Base-by-base conservation (phyloP, 1,284 basidiomycete species). In the Malassezia sp. region DNA sequence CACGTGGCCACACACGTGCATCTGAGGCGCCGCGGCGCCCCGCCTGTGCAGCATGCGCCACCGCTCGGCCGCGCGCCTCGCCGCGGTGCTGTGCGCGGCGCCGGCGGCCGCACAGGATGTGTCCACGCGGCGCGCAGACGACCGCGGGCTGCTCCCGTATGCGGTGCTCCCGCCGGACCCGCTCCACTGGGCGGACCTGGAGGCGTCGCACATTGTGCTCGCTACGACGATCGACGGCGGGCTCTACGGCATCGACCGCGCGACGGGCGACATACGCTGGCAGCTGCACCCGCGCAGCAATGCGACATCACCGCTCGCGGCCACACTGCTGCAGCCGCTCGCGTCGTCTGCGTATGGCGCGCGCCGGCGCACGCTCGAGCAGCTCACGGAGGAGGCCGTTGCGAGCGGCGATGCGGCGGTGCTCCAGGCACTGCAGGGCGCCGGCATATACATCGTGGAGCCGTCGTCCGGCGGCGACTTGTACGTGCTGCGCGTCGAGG, bases 201-300 rank as follows among this genome's bases (percentile, higher is more conserved):
- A 80, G 24, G 73, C 87, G 4, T 71, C 85, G 53, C 82, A 86
- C 62, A 77, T 84, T 34, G 80, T 87, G 36, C 76, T 91, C 10
- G 78, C 87, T 11, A 83, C 87, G 3, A 84, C 84, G 7, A 79
- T 90, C n/a, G 88, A 91, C 70, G 88, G 87, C 20, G 83, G 81
- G 51, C 80, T 91, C 36, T 85, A 88, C 73, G 87, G 84, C 0
- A 74, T 91, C 52, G 84, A 87, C 65, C 75, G 88, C 47, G 79
- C 80, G 0, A 81, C 81, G 0, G 88, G 88, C 20, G 46, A 42
- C 5, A 48, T 42, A 35, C 52, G 62, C 17, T 69, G 67, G 67
- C 46, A 52, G 3, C 41, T 69, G 15, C 37, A 27, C 14, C 33
- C 27, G 18, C 35, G 30, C 9, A 29, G 14, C 15, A 12, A 34